Evolutionary conservation across 306 rosid species (phyloP).

Genomic region (Lathyrus oleraceus): DNA sequence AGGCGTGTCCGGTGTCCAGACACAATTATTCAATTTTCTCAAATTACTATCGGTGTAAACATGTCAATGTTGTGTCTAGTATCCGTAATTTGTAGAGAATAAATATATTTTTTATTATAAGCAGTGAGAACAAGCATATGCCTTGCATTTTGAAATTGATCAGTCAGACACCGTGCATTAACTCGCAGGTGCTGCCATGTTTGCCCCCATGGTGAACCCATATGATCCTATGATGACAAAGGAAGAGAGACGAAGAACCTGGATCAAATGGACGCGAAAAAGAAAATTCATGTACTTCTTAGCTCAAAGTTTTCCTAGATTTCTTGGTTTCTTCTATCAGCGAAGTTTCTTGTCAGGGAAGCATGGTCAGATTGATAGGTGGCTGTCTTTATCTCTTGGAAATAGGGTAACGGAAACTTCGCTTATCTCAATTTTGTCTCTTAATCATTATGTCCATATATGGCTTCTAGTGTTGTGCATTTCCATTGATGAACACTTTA

Average conservation of each 20-base stretch:
- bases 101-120: too few species aligned
- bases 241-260: constrained; percentile 81
- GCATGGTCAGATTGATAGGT: constrained; percentile 79
- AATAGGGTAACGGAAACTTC: constrained; percentile 63
- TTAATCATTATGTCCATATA: neutral
- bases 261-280: constrained; percentile 72
- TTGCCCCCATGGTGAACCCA: constrained; percentile 95
- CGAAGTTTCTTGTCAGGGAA: constrained; percentile 90
- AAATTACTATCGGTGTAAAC: neutral
- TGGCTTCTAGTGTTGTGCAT: neutral
- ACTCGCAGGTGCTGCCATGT: constrained; percentile 90
- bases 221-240: constrained; percentile 74
- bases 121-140: too few species aligned
- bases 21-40: neutral
- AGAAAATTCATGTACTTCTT: constrained; percentile 71
- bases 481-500: constrained; percentile 4
- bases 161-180: constrained; percentile 10
- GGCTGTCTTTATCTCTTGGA: constrained; percentile 89
- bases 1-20: too few species aligned
- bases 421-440: constrained; percentile 5
- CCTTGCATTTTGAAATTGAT: constrained; percentile 23
- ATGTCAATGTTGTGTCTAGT: neutral
- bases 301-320: constrained; percentile 66
- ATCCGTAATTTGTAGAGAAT: neutral
- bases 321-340: constrained; percentile 68